A percentile compares a stretch with the other conserved stretches of the same genome.
These are phyloP conservation scores for Suhomyces sp. DNA, from an alignment of 805 yeast genomes.

Conservation along the genomic window DNA sequence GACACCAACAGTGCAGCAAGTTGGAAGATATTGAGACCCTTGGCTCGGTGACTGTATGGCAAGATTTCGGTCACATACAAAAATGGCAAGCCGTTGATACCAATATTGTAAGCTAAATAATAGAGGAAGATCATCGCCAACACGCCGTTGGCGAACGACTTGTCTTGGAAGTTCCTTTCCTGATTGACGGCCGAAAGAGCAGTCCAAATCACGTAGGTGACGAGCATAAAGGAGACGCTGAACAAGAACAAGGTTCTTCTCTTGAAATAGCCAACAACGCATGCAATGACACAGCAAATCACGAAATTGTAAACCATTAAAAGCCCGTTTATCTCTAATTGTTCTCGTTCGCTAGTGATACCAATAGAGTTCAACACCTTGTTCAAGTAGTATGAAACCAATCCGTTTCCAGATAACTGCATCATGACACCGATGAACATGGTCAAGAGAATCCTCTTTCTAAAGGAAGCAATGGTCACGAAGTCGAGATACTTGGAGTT, in stretches of 20 bases:
- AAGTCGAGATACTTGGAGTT: slow-evolving; percentile 39
- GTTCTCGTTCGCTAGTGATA: slow-evolving; percentile 43
- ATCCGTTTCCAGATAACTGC: slow-evolving; percentile 52
- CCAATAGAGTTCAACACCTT: slow-evolving; percentile 53
- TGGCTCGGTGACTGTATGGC: slow-evolving; percentile 39
- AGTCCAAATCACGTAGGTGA: slow-evolving; percentile 43
- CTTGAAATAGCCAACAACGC: slow-evolving; percentile 19
- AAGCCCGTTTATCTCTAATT: slow-evolving; percentile 50
- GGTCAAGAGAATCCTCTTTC: slow-evolving; percentile 40
- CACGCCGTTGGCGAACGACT: slow-evolving; percentile 43
- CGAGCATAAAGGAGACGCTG: slow-evolving; percentile 35
- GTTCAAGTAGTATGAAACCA: slow-evolving; percentile 49
- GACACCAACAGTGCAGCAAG: not conserved
- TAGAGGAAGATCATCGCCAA: slow-evolving; percentile 50
- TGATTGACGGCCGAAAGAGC: slow-evolving; percentile 43
- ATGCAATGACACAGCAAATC: slow-evolving; percentile 20
- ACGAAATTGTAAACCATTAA: slow-evolving; percentile 47
- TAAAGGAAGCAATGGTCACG: slow-evolving; percentile 33
- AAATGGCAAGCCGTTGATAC: slow-evolving; percentile 45
- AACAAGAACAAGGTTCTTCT: slow-evolving; percentile 37
- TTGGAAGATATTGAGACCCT: slow-evolving; percentile 33
- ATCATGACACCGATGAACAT: slow-evolving; percentile 31
- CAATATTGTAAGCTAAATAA: slow-evolving; percentile 41
- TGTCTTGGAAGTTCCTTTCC: slow-evolving; percentile 38
- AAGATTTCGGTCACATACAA: slow-evolving; percentile 44